phyloP scores from a whole-genome alignment of 257 asterid genomes.

The Rehmannia glutinosa region DNA sequence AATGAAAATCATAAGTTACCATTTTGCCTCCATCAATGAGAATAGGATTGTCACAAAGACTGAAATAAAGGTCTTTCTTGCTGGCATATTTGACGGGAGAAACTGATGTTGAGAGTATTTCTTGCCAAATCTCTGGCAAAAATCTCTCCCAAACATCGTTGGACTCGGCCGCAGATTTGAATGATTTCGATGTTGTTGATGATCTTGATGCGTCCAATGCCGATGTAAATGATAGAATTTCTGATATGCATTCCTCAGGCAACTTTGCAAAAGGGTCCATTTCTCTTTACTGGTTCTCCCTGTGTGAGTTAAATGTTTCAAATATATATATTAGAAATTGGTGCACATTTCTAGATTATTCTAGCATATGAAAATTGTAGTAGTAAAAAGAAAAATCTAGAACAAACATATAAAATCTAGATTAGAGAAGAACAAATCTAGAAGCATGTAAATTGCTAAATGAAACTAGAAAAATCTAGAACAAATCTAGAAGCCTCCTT shows the following conservation, averaged over 20 bases:
- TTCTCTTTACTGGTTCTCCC: not conserved
- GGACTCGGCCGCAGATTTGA: slow-evolving; percentile 40
- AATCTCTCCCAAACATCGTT: slow-evolving; percentile 51
- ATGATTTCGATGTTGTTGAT: slow-evolving; percentile 25
- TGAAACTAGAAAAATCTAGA: no score
- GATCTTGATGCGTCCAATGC: slow-evolving; percentile 44
- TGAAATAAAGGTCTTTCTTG: slow-evolving; percentile 40
- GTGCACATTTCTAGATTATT: no score
- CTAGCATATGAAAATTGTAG: no score
- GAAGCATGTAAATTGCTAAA: no score
- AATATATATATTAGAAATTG: no score
- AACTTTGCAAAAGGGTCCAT: slow-evolving; percentile 32
- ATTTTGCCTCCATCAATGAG: slow-evolving; percentile 40
- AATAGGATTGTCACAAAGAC: slow-evolving; percentile 33
- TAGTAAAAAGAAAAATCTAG: no score
- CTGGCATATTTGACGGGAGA: slow-evolving; percentile 20
- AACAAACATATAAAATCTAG: no score
- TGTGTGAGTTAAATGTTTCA: not conserved
- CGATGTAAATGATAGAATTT: slow-evolving; percentile 40
- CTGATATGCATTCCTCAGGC: slow-evolving; percentile 50
- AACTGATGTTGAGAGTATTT: slow-evolving; percentile 39
- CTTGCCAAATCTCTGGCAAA: slow-evolving; percentile 36
- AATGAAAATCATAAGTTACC: slow-evolving; percentile 36
- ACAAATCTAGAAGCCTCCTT: no score
- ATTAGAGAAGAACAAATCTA: no score